These are phyloP conservation scores for Capsaspora owczarzaki DNA, from an alignment of 78 protist species.

Conservation along the genomic window DNA sequence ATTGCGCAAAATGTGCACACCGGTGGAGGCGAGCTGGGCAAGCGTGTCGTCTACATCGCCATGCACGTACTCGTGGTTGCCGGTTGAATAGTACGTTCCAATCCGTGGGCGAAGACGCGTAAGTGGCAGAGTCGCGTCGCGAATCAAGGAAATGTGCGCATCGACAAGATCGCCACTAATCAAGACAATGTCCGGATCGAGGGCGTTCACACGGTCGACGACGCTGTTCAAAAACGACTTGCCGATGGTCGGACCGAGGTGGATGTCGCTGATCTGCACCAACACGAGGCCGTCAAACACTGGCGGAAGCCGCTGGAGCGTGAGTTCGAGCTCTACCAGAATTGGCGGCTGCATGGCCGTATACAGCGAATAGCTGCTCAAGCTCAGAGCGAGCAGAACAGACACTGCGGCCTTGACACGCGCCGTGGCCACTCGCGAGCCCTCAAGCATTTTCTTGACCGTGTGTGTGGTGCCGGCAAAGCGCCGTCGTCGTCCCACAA, in stretches of 20 bases:
- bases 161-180: not conserved
- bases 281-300: not conserved
- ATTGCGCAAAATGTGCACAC: not conserved
- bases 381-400: not conserved
- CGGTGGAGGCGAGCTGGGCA: not conserved
- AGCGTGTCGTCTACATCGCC: not conserved
- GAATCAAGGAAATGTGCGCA: not conserved
- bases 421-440: not conserved
- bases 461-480: not conserved
- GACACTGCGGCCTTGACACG: not conserved
- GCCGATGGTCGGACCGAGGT: not conserved
- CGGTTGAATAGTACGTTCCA: not conserved
- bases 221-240: not conserved
- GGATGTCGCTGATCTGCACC: not conserved
- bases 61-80: not conserved
- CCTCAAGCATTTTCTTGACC: not conserved
- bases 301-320: not conserved
- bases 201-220: not conserved
- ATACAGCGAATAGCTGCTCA: not conserved
- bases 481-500: too few relatives aligned
- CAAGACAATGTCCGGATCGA: not conserved
- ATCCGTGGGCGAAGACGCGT: not conserved
- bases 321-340: not conserved
- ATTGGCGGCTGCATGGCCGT: not conserved
- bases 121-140: not conserved